Evolutionary conservation across 129 eudicot species (phyloP), one percentile per base, ranked within the genome.

Genomic region (Gnaphalium uliginosum): DNA sequence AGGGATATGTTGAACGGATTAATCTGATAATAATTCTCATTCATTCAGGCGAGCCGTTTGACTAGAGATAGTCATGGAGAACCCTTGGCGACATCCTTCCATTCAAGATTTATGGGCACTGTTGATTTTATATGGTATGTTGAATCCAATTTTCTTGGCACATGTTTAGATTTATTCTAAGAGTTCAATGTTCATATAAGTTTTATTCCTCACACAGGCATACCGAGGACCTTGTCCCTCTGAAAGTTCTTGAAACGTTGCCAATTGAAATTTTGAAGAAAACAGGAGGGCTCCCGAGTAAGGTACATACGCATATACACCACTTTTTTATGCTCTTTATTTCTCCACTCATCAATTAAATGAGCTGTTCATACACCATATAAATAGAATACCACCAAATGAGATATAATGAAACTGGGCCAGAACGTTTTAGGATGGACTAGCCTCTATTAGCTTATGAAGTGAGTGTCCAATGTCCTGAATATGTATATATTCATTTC

Each of bases 121-220:
- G 96, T 92, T 76, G 98, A 92, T 78, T 92, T 89, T 70, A 92
- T 92, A 71, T 92, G 98, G 98, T 92, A 92, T 57, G 57, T 33
- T 48, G 13, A 17, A 39, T 29, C 46, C 74, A 19, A 32, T 14
- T 24, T 33, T 3, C 61, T 53, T 17, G n/a, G 22, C 30, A 32
- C 27, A 37, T 2, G 19, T 61, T 39, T 19, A 22, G 4, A 11
- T 50, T 8, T 33, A 61, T 43, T 64, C 15, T 72, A 26, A 48
- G 4, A 35, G 43, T 27, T 17, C 24, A 69, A 17, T 65, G 48
- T 30, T 60, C 23, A 19, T 62, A 17, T 62, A 63, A 24, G 27
- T 66, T 29, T 19, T 29, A 5, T 17, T 64, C 43, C 23, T 76
- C 71, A 48, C 76, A 74, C 82, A 92, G 98, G 98, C 96, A 92